A percentile compares a stretch with the other conserved stretches of the same genome.
These are phyloP conservation scores for Arthrobotrys sphaeroides DNA, from an alignment of 2,329 filamentous ascomycete genomes.

Conservation along the genomic window DNA sequence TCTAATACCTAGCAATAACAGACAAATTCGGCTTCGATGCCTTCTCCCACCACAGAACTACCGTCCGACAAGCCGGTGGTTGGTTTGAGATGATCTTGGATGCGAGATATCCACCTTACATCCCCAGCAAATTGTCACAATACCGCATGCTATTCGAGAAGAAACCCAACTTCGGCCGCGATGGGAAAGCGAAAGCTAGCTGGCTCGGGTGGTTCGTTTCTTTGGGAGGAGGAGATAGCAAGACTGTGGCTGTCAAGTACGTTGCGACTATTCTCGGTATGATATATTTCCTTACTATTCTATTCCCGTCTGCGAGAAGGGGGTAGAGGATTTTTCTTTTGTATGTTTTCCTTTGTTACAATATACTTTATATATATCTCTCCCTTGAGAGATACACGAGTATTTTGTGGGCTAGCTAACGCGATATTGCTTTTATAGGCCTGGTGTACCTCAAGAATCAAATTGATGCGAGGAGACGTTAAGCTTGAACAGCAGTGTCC, in stretches of 20 bases:
- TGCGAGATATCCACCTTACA: constrained; percentile 71
- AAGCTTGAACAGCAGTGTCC: background rate
- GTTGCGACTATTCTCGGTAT: constrained; percentile 49
- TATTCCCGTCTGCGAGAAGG: background rate
- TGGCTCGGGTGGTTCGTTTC: constrained; percentile 47
- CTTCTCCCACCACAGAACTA: constrained; percentile 52
- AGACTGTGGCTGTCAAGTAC: constrained; percentile 53
- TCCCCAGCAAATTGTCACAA: constrained; percentile 60
- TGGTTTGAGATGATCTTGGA: constrained; percentile 46
- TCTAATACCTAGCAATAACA: background rate
- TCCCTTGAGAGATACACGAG: too few species aligned
- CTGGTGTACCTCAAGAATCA: constrained; percentile 50
- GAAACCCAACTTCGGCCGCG: constrained; percentile 72
- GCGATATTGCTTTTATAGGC: constrained; percentile 8
- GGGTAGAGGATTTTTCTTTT: background rate
- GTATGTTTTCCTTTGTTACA: background rate
- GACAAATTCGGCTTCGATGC: constrained; percentile 50
- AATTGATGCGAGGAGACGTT: constrained; percentile 39
- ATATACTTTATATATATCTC: background rate
- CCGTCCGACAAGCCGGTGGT: constrained; percentile 33
- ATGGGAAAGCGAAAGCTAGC: constrained; percentile 63
- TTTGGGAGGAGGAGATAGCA: constrained; percentile 52
- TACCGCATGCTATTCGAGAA: constrained; percentile 63
- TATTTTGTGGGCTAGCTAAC: background rate
- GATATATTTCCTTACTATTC: constrained; percentile 11